These are phyloP conservation scores for Ascosphaera apis DNA, from an alignment of 2,329 filamentous ascomycete genomes.

Conservation along the genomic window DNA sequence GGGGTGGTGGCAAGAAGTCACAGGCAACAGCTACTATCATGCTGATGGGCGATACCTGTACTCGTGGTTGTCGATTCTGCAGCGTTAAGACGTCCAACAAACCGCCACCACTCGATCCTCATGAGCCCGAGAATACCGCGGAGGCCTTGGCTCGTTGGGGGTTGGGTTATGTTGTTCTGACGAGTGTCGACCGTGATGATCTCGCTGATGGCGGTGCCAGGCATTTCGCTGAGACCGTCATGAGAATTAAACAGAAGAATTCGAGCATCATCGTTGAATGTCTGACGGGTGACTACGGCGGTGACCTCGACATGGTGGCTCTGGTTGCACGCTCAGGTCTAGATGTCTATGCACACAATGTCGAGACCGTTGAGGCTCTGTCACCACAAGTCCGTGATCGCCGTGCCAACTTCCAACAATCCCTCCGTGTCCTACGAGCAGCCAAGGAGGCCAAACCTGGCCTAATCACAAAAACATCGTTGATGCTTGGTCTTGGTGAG, in stretches of 20 bases:
- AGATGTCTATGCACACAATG: slow-evolving; percentile 92
- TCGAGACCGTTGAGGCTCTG: slow-evolving; percentile 81
- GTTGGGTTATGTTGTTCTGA: slow-evolving; percentile 84
- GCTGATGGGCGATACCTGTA: slow-evolving; percentile 98
- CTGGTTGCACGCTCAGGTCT: slow-evolving; percentile 69
- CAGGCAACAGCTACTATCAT: slow-evolving; percentile 95
- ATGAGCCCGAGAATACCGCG: slow-evolving; percentile 91
- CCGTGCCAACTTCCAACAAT: slow-evolving; percentile 72
- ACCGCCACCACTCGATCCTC: slow-evolving; percentile 65
- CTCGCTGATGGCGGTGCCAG: slow-evolving; percentile 65
- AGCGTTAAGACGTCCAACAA: slow-evolving; percentile 70
- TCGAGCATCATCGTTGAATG: slow-evolving; percentile 23
- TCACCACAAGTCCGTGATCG: slow-evolving; percentile 80
- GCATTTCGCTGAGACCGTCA: slow-evolving; percentile 86
- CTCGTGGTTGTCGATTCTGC: slow-evolving; percentile 88
- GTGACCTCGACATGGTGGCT: slow-evolving; percentile 67
- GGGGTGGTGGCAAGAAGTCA: slow-evolving; percentile 73
- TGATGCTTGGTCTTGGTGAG: slow-evolving; percentile 92
- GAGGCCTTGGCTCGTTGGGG: slow-evolving; percentile 87
- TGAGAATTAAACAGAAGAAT: slow-evolving; percentile 66
- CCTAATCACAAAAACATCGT: slow-evolving; percentile 93
- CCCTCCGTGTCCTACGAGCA: slow-evolving; percentile 51
- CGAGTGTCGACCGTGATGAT: slow-evolving; percentile 83
- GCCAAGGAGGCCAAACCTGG: slow-evolving; percentile 56
- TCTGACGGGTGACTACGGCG: slow-evolving; percentile 56